Conservation (phyloP, 2,329 filamentous ascomycete genomes). For the Scytalidium lignicola region DNA sequence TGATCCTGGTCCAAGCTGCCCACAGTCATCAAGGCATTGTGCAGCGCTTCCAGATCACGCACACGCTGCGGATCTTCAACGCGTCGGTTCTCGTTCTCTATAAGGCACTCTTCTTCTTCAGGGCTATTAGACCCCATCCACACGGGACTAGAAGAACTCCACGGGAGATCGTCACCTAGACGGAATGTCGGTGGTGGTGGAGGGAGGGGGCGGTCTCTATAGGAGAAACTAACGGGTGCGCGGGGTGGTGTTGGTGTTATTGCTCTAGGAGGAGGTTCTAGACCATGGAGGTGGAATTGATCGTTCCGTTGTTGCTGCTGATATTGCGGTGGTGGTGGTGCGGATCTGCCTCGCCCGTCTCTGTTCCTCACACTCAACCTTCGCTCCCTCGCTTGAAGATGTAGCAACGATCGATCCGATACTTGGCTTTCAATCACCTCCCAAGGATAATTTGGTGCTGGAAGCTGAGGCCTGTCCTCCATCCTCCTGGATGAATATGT, state of each 20-base stretch:
- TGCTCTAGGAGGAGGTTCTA: neutral
- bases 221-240: neutral
- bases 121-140: neutral
- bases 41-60: constrained; percentile 22
- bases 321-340: constrained; percentile 20
- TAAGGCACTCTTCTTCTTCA: too few relatives aligned
- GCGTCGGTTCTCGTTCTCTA: constrained; percentile 13
- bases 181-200: constrained; percentile 25
- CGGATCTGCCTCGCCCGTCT: constrained; percentile 20
- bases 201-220: constrained; percentile 19
- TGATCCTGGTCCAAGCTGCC: constrained; percentile 22
- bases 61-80: constrained; percentile 23
- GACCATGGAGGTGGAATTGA: neutral
- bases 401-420: too few relatives aligned
- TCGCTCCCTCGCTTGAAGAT: neutral
- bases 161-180: constrained; percentile 26
- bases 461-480: constrained; percentile 14
- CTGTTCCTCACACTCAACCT: constrained; percentile 6
- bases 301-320: too few relatives aligned
- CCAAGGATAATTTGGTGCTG: neutral
- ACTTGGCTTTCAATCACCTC: neutral
- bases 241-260: neutral
- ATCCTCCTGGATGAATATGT: constrained; percentile 22
- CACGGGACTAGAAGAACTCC: constrained; percentile 13
- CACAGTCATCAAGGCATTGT: constrained; percentile 29